Percentiles rank a stretch among this genome's conserved stretches.
Evolutionary conservation across 2,329 filamentous ascomycete genomes (phyloP).

Genomic region (Penicillium fuscoglaucum): DNA sequence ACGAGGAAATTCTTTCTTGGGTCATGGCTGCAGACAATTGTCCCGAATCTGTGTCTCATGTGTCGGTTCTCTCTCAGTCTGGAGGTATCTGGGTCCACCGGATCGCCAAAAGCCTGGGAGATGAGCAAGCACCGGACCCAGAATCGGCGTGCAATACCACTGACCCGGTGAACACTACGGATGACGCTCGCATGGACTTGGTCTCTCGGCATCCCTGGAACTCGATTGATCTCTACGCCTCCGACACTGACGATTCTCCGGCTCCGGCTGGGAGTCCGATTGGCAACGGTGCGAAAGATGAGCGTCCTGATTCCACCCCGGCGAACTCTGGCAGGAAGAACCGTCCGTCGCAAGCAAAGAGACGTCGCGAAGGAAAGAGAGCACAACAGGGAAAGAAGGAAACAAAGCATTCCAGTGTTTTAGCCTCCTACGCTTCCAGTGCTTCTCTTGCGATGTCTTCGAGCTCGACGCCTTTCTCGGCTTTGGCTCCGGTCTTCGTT

Average conservation of each 20-base stretch:
- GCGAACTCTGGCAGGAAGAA: not conserved
- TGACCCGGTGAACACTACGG: not conserved
- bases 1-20: slow-evolving; percentile 1
- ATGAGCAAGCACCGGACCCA: not conserved
- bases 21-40: not conserved
- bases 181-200: not conserved
- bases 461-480: slow-evolving; percentile 1
- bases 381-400: not conserved
- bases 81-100: slow-evolving; percentile 3
- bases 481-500: slow-evolving; percentile 3
- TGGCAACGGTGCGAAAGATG: not conserved
- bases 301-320: not conserved
- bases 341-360: slow-evolving; percentile 5
- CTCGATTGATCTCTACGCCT: not conserved
- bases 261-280: not conserved
- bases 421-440: slow-evolving; percentile 1
- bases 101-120: not conserved
- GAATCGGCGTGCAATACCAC: not conserved
- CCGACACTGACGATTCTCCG: not conserved
- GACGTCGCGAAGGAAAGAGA: not conserved
- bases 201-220: not conserved
- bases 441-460: slow-evolving; percentile 1
- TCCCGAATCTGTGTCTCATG: not conserved
- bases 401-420: not conserved
- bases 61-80: not conserved